A percentile compares a stretch with the other conserved stretches of the same genome.
Evolutionary conservation across 2,329 filamentous ascomycete genomes (phyloP).

Genomic region (Epichloe glyceriae): DNA sequence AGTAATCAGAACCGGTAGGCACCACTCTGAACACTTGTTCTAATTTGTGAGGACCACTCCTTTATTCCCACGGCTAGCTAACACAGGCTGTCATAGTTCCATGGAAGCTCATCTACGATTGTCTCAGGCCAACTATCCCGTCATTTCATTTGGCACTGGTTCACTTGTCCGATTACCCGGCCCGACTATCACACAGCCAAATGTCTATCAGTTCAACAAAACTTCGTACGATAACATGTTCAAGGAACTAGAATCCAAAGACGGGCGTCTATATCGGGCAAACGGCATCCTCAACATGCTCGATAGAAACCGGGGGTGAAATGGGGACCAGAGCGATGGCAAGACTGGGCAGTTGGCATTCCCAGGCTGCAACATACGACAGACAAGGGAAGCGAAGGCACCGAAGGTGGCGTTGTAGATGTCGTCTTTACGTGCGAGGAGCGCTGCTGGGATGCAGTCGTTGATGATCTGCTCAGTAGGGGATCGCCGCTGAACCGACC

Average conservation of each 20-base stretch:
- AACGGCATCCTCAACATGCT: constrained; percentile 97
- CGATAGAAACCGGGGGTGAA: constrained; percentile 85
- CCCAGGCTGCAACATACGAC: constrained; percentile 64
- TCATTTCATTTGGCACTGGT: constrained; percentile 94
- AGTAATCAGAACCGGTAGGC: constrained; percentile 89
- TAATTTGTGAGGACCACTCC: background rate
- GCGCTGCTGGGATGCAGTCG: constrained; percentile 92
- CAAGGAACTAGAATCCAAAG: constrained; percentile 76
- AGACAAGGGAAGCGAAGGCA: constrained; percentile 67
- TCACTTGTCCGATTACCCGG: constrained; percentile 88
- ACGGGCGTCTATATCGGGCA: constrained; percentile 72
- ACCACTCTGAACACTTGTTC: background rate
- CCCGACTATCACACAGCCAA: constrained; percentile 81
- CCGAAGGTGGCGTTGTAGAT: constrained; percentile 82
- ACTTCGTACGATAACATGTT: constrained; percentile 94
- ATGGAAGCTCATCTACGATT: constrained; percentile 98
- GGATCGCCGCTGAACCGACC: constrained; percentile 80
- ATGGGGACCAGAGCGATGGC: constrained; percentile 92
- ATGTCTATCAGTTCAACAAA: constrained; percentile 96
- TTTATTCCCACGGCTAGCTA: background rate
- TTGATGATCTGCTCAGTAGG: constrained; percentile 81
- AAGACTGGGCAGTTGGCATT: constrained; percentile 86
- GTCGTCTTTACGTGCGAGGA: constrained; percentile 96
- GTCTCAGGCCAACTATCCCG: constrained; percentile 76
- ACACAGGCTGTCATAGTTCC: constrained; percentile 13